Percentiles rank a stretch among this genome's conserved stretches.
phyloP scores from a whole-genome alignment of 2,329 filamentous ascomycete genomes.

The Ophiocordyceps robertsii region DNA sequence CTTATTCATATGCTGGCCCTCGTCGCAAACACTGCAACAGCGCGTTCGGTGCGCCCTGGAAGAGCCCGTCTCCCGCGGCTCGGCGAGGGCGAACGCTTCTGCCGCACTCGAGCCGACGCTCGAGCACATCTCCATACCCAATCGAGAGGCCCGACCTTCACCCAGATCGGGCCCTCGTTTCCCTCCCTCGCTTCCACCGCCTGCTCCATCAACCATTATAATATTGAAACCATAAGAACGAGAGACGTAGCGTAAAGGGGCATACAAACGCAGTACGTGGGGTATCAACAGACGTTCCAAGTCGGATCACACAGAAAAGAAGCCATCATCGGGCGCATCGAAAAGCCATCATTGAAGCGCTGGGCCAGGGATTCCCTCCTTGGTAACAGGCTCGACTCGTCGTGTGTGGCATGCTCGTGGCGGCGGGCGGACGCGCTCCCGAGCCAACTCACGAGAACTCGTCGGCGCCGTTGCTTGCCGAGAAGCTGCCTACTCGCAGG shows the following conservation, averaged over 20 bases:
- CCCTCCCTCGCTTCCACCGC: background rate
- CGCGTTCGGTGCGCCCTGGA: too few species aligned
- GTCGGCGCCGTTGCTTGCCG: slow-evolving; percentile 18
- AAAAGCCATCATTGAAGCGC: background rate
- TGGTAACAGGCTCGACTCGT: too few species aligned
- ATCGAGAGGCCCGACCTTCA: too few species aligned
- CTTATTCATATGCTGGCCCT: too few species aligned
- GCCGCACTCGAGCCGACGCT: too few species aligned
- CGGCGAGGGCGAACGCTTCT: too few species aligned
- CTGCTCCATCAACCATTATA: background rate
- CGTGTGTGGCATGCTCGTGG: too few species aligned
- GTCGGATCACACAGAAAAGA: background rate
- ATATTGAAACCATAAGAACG: background rate
- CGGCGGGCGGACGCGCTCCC: background rate
- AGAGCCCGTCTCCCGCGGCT: too few species aligned
- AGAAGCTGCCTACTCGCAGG: slow-evolving; percentile 27
- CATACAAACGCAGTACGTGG: background rate
- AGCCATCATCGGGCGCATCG: background rate
- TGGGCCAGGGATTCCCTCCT: too few species aligned
- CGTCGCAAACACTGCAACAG: too few species aligned
- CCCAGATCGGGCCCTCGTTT: too few species aligned
- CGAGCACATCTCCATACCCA: too few species aligned
- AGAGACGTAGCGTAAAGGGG: background rate
- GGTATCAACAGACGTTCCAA: slow-evolving; percentile 1
- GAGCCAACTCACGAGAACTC: slow-evolving; percentile 29